Conservation (phyloP, 306 rosid genomes). For the Delonix regia region DNA sequence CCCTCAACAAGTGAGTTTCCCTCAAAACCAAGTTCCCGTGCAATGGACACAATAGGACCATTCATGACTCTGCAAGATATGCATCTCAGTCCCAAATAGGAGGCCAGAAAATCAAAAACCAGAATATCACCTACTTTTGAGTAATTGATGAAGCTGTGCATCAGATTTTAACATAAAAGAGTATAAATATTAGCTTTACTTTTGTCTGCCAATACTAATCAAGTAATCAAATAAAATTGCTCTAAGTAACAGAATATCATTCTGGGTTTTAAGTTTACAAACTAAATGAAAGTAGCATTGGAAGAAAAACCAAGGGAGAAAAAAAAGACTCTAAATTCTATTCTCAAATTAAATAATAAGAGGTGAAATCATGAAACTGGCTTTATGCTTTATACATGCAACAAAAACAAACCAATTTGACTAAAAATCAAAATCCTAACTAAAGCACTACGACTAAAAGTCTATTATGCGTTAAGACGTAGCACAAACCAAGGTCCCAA, state of each 20-base stretch:
- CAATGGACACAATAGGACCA: constrained; percentile 85
- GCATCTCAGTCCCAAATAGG: constrained; percentile 23
- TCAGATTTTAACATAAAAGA: neutral
- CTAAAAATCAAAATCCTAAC: neutral
- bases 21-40: constrained; percentile 83
- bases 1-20: constrained; percentile 85
- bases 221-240: constrained; percentile 11
- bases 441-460: neutral
- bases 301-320: neutral
- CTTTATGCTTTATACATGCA: neutral
- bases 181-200: neutral
- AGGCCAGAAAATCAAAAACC: constrained; percentile 5
- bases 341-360: neutral
- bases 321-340: neutral
- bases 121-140: neutral
- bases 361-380: neutral
- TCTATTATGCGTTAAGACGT: neutral
- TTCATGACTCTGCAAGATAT: constrained; percentile 72
- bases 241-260: constrained; percentile 11
- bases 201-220: constrained; percentile 6
- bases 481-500: neutral
- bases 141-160: constrained; percentile 3
- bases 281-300: neutral
- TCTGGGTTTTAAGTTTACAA: constrained; percentile 1
- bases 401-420: neutral